Evolutionary conservation across 495 filamentous ascomycete genomes (phyloP).

Genomic region (Aspergillus diversus): DNA sequence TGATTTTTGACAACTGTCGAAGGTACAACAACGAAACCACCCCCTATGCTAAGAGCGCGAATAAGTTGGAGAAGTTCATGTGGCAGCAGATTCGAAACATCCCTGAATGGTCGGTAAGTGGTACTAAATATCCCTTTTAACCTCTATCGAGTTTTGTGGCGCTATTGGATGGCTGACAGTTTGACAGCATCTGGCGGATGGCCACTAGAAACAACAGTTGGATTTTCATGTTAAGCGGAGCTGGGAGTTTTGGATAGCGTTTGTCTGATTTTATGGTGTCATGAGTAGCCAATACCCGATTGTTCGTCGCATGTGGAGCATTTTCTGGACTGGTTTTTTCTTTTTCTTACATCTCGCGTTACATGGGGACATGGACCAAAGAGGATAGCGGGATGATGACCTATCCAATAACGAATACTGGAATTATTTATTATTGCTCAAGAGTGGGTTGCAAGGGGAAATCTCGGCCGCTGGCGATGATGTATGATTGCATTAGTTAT

Average conservation of each 20-base stretch:
- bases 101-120: constrained; percentile 89
- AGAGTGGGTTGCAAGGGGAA: neutral
- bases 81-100: constrained; percentile 90
- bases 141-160: neutral
- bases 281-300: constrained; percentile 28
- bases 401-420: constrained; percentile 13
- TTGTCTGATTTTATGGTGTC: constrained; percentile 5
- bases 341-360: constrained; percentile 11
- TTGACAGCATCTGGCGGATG: constrained; percentile 53
- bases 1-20: constrained; percentile 94
- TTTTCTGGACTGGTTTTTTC: constrained; percentile 17
- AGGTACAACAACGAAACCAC: constrained; percentile 96
- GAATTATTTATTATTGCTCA: neutral
- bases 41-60: constrained; percentile 92
- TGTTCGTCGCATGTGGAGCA: constrained; percentile 21
- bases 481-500: constrained; percentile 8
- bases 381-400: constrained; percentile 5
- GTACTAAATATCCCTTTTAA: constrained; percentile 1
- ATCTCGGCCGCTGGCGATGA: neutral
- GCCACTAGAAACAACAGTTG: constrained; percentile 33
- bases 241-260: constrained; percentile 21
- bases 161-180: constrained; percentile 19
- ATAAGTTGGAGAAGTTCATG: constrained; percentile 96
- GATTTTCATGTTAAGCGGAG: constrained; percentile 26
- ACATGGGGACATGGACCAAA: constrained; percentile 6